phyloP scores from a whole-genome alignment of 352 stramenopile species.

The Aphanomyces stellatus region DNA sequence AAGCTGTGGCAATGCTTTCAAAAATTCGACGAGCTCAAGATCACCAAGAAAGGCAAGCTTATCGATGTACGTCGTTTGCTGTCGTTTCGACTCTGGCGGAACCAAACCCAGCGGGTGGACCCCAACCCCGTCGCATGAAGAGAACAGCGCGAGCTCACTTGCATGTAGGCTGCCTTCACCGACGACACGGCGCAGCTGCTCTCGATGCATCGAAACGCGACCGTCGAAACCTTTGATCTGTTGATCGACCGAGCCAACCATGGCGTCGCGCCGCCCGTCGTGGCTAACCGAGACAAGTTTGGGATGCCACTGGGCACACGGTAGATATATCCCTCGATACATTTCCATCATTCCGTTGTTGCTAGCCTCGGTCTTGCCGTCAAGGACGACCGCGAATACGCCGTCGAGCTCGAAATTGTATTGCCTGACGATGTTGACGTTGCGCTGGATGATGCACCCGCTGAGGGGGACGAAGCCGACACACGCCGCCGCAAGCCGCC shows the following conservation, averaged over 20 bases:
- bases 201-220: slow-evolving; percentile 42
- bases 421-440: slow-evolving; percentile 5
- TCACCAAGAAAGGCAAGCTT: slow-evolving; percentile 55
- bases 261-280: slow-evolving; percentile 43
- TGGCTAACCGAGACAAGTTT: slow-evolving; percentile 32
- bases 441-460: not conserved
- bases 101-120: too few species aligned
- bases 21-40: slow-evolving; percentile 61
- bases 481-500: not conserved
- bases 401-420: slow-evolving; percentile 39
- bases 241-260: slow-evolving; percentile 33
- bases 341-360: slow-evolving; percentile 39
- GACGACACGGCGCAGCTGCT: slow-evolving; percentile 40
- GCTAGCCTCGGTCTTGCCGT: slow-evolving; percentile 35
- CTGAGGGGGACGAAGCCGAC: not conserved
- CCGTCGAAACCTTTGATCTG: slow-evolving; percentile 36
- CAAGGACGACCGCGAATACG: slow-evolving; percentile 55
- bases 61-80: slow-evolving; percentile 29
- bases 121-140: too few species aligned
- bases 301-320: not conserved
- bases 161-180: slow-evolving; percentile 29
- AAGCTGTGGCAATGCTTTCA: slow-evolving; percentile 73
- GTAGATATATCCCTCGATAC: slow-evolving; percentile 23
- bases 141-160: not conserved
- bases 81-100: too few species aligned